These are phyloP conservation scores for Bauhinia variegata DNA, from an alignment of 306 rosid genomes.

Conservation along the genomic window DNA sequence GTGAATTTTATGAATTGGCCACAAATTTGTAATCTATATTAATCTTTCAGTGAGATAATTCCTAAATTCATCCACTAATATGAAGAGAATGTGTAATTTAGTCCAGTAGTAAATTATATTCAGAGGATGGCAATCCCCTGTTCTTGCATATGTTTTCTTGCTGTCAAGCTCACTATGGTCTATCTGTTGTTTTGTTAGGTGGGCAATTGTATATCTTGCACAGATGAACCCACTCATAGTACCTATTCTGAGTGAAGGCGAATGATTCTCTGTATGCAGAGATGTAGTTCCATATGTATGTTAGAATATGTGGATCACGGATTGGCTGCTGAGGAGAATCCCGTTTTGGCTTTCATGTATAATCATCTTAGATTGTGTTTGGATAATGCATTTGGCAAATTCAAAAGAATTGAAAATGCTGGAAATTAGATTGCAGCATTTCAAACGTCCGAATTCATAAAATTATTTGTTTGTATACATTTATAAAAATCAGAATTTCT, in stretches of 20 bases:
- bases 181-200: conserved; percentile 55
- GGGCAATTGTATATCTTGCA: conserved; percentile 97
- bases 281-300: conserved; percentile 37
- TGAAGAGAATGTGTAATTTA: background rate
- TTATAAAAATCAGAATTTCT: too few relatives aligned
- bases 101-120: conserved; percentile 15
- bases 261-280: conserved; percentile 43
- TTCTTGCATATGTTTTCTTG: background rate
- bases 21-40: too few relatives aligned
- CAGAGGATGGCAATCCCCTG: background rate
- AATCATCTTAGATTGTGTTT: conserved; percentile 12
- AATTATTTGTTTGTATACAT: too few relatives aligned
- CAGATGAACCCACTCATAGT: conserved; percentile 99
- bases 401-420: too few relatives aligned
- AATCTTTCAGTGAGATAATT: too few relatives aligned
- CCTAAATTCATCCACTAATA: too few relatives aligned
- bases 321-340: conserved; percentile 44
- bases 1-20: too few relatives aligned
- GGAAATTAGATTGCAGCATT: too few relatives aligned
- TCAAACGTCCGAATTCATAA: too few relatives aligned
- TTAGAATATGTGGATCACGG: conserved; percentile 36
- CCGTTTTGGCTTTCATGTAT: conserved; percentile 42
- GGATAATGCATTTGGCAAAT: too few relatives aligned
- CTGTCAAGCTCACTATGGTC: conserved; percentile 20
- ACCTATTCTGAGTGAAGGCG: conserved; percentile 81